Percentiles rank a stretch among this genome's conserved stretches.
Evolutionary conservation across 371 early-diverging fungal species (phyloP).

Genomic region (Parasitella parasitica): DNA sequence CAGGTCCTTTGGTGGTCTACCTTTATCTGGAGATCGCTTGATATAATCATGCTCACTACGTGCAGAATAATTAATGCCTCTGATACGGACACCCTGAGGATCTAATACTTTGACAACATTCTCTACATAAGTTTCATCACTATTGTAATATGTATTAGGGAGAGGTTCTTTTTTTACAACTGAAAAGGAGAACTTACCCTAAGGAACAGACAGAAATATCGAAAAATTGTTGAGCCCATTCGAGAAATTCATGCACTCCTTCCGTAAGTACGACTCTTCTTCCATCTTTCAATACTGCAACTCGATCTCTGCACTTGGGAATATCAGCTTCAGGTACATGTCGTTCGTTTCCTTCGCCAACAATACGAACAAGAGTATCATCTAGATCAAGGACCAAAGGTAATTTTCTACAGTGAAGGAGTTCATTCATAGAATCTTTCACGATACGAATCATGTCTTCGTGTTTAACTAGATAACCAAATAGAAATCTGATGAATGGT

Average conservation of each 20-base stretch:
- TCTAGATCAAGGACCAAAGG: constrained; percentile 81
- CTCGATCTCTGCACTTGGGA: constrained; percentile 51
- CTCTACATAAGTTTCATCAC: constrained; percentile 77
- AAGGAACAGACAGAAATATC: constrained; percentile 80
- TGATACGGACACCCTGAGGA: constrained; percentile 58
- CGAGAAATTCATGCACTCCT: constrained; percentile 72
- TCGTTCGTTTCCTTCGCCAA: constrained; percentile 65
- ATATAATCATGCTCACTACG: constrained; percentile 70
- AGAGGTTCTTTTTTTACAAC: background rate
- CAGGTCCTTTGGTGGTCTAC: constrained; percentile 74
- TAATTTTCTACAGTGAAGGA: constrained; percentile 51
- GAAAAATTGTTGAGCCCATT: constrained; percentile 70
- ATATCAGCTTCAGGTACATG: constrained; percentile 67
- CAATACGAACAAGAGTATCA: constrained; percentile 75
- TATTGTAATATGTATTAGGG: constrained; percentile 10
- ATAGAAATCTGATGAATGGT: constrained; percentile 39
- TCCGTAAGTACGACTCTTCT: constrained; percentile 69
- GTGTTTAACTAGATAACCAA: constrained; percentile 69
- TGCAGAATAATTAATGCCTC: constrained; percentile 72
- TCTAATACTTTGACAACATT: constrained; percentile 71
- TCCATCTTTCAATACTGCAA: constrained; percentile 63
- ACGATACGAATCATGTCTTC: constrained; percentile 55
- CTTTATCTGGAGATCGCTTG: constrained; percentile 43
- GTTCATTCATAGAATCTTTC: constrained; percentile 47
- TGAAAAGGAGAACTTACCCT: constrained; percentile 48